These are phyloP conservation scores for Fusarium sp. DNA, from an alignment of 2,329 filamentous ascomycete species.

Conservation along the genomic window DNA sequence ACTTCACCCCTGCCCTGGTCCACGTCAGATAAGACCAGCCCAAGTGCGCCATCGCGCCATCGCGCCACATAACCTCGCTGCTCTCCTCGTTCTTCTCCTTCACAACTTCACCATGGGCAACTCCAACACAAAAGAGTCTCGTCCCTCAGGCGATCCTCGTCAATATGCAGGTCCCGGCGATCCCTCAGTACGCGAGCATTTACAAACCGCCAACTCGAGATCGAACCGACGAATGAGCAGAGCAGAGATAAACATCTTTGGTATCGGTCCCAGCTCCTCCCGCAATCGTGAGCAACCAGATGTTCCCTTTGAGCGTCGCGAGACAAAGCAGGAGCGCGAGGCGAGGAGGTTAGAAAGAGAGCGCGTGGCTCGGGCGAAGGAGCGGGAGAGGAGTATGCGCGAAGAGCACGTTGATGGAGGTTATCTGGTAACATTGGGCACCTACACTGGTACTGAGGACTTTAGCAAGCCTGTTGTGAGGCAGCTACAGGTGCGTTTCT, in stretches of 20 bases:
- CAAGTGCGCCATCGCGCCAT: constrained; percentile 32
- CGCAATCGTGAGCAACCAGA: constrained; percentile 50
- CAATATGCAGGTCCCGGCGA: constrained; percentile 37
- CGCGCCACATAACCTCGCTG: constrained; percentile 18
- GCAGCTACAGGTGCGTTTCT: constrained; percentile 78
- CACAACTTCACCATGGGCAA: constrained; percentile 48
- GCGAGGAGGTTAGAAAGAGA: constrained; percentile 86
- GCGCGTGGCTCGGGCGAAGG: constrained; percentile 75
- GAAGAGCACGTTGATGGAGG: constrained; percentile 96
- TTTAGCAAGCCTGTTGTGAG: constrained; percentile 89
- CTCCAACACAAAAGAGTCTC: constrained; percentile 51
- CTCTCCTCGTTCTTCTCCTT: constrained; percentile 8
- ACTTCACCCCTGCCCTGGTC: constrained; percentile 2
- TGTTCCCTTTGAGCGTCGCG: constrained; percentile 70
- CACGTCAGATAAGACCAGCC: constrained; percentile 12
- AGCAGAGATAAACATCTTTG: constrained; percentile 57
- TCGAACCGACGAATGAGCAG: constrained; percentile 48
- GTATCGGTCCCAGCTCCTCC: constrained; percentile 50
- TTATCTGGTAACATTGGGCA: constrained; percentile 90
- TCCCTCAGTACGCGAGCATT: constrained; percentile 35
- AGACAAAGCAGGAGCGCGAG: constrained; percentile 92
- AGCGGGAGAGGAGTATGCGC: constrained; percentile 87
- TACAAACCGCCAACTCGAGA: constrained; percentile 30
- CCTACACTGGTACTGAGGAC: constrained; percentile 91
- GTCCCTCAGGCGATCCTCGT: constrained; percentile 39